Evolutionary conservation across 2,329 filamentous ascomycete genomes (phyloP), one percentile per base, ranked within the genome.

Genomic region (Paraphaeosphaeria minitans): DNA sequence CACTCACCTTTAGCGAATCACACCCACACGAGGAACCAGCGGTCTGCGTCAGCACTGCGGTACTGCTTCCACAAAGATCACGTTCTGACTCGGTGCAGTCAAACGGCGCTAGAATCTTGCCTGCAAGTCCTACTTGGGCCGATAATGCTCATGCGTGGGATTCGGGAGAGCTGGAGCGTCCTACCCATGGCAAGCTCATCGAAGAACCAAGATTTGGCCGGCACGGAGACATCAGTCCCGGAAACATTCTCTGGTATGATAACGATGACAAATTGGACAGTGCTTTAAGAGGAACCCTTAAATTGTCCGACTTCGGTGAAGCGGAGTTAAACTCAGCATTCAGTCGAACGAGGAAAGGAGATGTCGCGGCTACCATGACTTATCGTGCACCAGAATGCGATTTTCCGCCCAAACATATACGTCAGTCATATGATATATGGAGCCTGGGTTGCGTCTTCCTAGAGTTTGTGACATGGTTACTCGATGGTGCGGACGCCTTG

Each of bases 201-300:
- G n/a, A n/a, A n/a, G n/a, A n/a, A n/a, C n/a, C n/a, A n/a, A 59
- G 58, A 33, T 64, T 52, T 24, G 62, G 59, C 21, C 21, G 73
- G 9, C 70, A 75, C 41, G 69, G 73, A 3, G 67, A 75, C 48
- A 66, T 79, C 10, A 78, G 77, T 31, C 69, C 76, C 0, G 70
- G 77, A 13, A 78, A 78, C 35, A 72, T 79, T 5, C 64, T 79
- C 0, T 74, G 68, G 68, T 77, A 58, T 33, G 37, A 21, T 12
- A 39, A 35, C 2, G 48, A 60, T 16, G 0, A 1, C 1, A 56
- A 24, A 21, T n/a, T n/a, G n/a, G n/a, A n/a, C n/a, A n/a, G n/a
- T n/a, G n/a, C n/a, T n/a, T n/a, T n/a, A n/a, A n/a, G n/a, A n/a
- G 62, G 62, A 4, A 59, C 58, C 31, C 31, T 62, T 12, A 53